phyloP scores from a whole-genome alignment of 805 yeast genomes.

The Metschnikowia lachancei region DNA sequence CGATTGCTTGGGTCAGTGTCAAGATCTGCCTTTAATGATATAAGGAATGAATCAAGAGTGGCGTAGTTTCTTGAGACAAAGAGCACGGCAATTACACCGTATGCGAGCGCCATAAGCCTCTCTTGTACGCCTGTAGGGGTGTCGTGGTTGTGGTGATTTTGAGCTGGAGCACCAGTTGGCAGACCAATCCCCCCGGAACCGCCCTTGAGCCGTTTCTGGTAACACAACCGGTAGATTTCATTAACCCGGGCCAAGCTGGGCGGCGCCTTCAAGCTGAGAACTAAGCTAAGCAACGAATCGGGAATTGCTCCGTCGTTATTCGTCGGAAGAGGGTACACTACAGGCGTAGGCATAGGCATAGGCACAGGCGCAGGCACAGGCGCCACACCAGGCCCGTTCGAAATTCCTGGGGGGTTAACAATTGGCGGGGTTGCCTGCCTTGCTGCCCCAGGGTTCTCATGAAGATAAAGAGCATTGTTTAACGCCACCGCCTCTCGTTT shows the following conservation, averaged over 20 bases:
- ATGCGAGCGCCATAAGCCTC: slow-evolving; percentile 32
- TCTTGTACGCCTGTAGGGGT: slow-evolving; percentile 17
- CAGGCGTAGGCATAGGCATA: background rate
- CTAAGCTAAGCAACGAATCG: slow-evolving; percentile 27
- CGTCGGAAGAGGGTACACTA: slow-evolving; percentile 37
- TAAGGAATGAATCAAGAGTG: slow-evolving; percentile 28
- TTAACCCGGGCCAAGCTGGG: slow-evolving; percentile 43
- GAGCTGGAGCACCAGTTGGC: too few species aligned
- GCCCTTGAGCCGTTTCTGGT: slow-evolving; percentile 33
- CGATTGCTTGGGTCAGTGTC: background rate
- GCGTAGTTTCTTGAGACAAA: slow-evolving; percentile 30
- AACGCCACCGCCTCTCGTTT: slow-evolving; percentile 37
- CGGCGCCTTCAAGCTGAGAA: slow-evolving; percentile 43
- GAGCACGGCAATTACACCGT: slow-evolving; percentile 31
- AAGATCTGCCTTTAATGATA: slow-evolving; percentile 19
- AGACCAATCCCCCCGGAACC: too few species aligned
- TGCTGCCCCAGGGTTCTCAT: slow-evolving; percentile 25
- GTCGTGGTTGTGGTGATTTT: too few species aligned
- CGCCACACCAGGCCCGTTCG: too few species aligned
- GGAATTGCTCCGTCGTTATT: slow-evolving; percentile 31
- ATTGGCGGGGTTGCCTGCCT: background rate
- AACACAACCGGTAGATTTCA: slow-evolving; percentile 43
- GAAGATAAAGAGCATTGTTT: slow-evolving; percentile 34
- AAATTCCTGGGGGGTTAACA: background rate
- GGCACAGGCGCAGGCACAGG: too few species aligned